phyloP scores from a whole-genome alignment of 371 early-diverging fungal genomes.

The Mucor racemosus region DNA sequence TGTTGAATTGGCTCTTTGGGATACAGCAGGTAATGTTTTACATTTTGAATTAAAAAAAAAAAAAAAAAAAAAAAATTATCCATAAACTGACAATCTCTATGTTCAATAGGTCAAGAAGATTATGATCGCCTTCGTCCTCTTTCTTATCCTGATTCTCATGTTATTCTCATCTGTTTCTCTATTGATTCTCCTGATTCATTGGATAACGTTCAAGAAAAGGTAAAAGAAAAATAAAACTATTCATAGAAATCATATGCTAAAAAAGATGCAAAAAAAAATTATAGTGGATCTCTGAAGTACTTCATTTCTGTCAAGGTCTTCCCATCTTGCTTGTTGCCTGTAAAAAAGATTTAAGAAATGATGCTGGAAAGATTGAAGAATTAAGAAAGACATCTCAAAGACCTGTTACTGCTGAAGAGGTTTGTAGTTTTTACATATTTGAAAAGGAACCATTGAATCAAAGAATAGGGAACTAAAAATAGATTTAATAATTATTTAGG shows the following conservation, averaged over 20 bases:
- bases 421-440: slow-evolving; percentile 27
- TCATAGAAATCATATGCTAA: not conserved
- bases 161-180: slow-evolving; percentile 86
- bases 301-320: slow-evolving; percentile 85
- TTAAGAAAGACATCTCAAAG: slow-evolving; percentile 73
- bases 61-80: too few relatives aligned
- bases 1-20: slow-evolving; percentile 82
- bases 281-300: slow-evolving; percentile 93
- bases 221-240: slow-evolving; percentile 14
- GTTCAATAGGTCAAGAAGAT: slow-evolving; percentile 69
- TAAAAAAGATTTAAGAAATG: slow-evolving; percentile 91
- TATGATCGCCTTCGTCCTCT: slow-evolving; percentile 92
- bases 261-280: not conserved
- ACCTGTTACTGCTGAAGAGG: slow-evolving; percentile 83
- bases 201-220: slow-evolving; percentile 82
- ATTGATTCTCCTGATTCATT: slow-evolving; percentile 89
- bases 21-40: slow-evolving; percentile 76
- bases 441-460: not conserved
- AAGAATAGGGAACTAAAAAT: not conserved
- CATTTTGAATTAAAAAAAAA: too few relatives aligned
- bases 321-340: slow-evolving; percentile 89
- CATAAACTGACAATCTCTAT: too few relatives aligned
- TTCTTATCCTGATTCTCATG: slow-evolving; percentile 91
- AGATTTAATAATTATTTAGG: slow-evolving; percentile 35
- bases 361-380: slow-evolving; percentile 76